A percentile compares a stretch with the other conserved stretches of the same genome.
Evolutionary conservation across 352 stramenopile genomes (phyloP).

Genomic region (Globisporangium solare): DNA sequence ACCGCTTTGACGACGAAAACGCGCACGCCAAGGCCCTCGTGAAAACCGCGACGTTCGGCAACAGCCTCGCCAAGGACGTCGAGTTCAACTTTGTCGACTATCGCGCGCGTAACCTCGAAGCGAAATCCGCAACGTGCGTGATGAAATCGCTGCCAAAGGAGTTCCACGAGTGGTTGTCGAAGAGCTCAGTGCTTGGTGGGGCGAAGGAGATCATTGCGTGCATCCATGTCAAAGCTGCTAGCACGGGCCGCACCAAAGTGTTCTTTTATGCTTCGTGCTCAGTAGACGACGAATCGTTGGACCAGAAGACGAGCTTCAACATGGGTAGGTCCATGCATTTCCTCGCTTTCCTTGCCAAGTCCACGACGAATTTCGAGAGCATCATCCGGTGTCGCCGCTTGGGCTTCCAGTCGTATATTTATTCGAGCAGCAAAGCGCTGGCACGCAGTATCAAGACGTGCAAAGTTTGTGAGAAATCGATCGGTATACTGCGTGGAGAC

Average conservation of each 20-base stretch:
- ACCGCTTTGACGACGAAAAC: conserved; percentile 27
- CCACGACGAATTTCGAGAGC: conserved; percentile 14
- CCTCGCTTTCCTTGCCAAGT: conserved; percentile 15
- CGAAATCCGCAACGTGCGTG: conserved; percentile 38
- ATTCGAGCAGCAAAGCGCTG: conserved; percentile 16
- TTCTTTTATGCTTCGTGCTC: conserved; percentile 27
- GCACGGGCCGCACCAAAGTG: conserved; percentile 16
- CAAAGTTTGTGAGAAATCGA: conserved; percentile 28
- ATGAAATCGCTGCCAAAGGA: conserved; percentile 63
- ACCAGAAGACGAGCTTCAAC: conserved; percentile 4
- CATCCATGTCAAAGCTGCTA: conserved; percentile 20
- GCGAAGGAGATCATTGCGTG: conserved; percentile 25
- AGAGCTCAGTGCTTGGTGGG: conserved; percentile 25
- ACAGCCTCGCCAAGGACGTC: conserved; percentile 27
- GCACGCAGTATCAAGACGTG: conserved; percentile 20
- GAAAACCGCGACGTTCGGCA: conserved; percentile 27
- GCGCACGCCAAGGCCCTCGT: conserved; percentile 24
- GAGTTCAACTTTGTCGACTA: conserved; percentile 12
- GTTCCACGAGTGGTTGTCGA: conserved; percentile 40
- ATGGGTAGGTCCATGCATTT: conserved; percentile 25
- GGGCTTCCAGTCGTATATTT: conserved; percentile 31
- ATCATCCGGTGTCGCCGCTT: conserved; percentile 24
- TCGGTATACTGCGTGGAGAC: conserved; percentile 21
- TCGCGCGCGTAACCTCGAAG: conserved; percentile 8
- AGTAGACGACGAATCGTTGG: conserved; percentile 20